Evolutionary conservation across 192 early-diverging fungal genomes (phyloP).

Genomic region (Gryganskiella cystojenkinii): DNA sequence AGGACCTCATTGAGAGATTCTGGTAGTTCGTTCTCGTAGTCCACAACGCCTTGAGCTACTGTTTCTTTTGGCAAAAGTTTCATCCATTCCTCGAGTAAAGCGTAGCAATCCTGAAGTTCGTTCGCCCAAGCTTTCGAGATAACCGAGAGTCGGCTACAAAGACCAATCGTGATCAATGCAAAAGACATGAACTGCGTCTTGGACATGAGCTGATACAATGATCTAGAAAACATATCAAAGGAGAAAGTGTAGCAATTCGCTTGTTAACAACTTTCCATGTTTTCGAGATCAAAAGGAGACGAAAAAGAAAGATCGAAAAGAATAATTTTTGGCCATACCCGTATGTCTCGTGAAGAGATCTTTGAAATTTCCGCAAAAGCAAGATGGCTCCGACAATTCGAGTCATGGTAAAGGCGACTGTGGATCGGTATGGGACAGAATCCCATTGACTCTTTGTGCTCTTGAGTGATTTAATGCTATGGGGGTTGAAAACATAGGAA

Average conservation of each 20-base stretch:
- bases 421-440: conserved; percentile 41
- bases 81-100: conserved; percentile 27
- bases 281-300: too few relatives aligned
- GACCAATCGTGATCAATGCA: conserved; percentile 44
- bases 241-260: too few relatives aligned
- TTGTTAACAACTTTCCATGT: too few relatives aligned
- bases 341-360: conserved; percentile 39
- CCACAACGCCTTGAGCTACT: not conserved
- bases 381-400: conserved; percentile 30
- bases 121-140: conserved; percentile 34
- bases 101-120: conserved; percentile 32
- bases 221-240: too few relatives aligned
- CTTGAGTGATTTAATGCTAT: conserved; percentile 16
- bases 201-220: conserved; percentile 49
- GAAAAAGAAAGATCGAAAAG: too few relatives aligned
- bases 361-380: conserved; percentile 28
- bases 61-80: conserved; percentile 29
- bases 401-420: conserved; percentile 37
- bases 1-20: conserved; percentile 16
- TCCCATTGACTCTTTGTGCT: conserved; percentile 30
- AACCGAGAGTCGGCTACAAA: conserved; percentile 45
- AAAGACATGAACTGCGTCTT: conserved; percentile 60
- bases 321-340: conserved; percentile 14
- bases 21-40: conserved; percentile 36
- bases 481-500: too few relatives aligned